Evolutionary conservation across 305 asterid species (phyloP).

Genomic region (Nicotiana rustica): DNA sequence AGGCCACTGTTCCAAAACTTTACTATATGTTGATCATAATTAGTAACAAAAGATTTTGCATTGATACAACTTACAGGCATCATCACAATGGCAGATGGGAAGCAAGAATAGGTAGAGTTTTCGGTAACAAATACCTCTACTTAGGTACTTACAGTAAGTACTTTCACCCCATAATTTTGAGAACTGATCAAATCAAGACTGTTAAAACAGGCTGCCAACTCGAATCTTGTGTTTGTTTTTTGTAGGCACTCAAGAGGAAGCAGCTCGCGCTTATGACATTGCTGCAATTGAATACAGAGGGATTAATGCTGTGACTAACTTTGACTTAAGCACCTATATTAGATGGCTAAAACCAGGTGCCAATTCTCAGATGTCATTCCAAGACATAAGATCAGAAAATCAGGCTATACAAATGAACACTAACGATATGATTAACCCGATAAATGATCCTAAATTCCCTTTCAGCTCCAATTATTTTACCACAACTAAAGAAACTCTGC

Average conservation of each 20-base stretch:
- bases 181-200: not conserved
- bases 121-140: constrained; percentile 86
- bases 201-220: not conserved
- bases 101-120: constrained; percentile 84
- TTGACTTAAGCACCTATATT: constrained; percentile 65
- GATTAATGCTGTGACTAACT: constrained; percentile 72
- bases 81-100: constrained; percentile 94
- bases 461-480: constrained; percentile 44
- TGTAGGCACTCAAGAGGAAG: constrained; percentile 86
- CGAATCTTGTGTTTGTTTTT: not conserved
- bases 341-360: constrained; percentile 57
- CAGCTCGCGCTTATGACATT: constrained; percentile 75
- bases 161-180: constrained; percentile 26
- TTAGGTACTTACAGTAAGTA: constrained; percentile 85
- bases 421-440: constrained; percentile 34
- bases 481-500: constrained; percentile 33
- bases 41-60: not conserved
- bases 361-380: constrained; percentile 37
- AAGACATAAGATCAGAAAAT: constrained; percentile 37
- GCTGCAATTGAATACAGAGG: constrained; percentile 85
- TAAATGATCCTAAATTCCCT: constrained; percentile 40
- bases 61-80: constrained; percentile 57
- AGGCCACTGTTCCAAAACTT: not conserved
- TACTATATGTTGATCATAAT: not conserved
- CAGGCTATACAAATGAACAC: constrained; percentile 30